Evolutionary conservation across 2,329 filamentous ascomycete genomes (phyloP), one percentile per base, ranked within the genome.

Genomic region (Beauveria medogensis): DNA sequence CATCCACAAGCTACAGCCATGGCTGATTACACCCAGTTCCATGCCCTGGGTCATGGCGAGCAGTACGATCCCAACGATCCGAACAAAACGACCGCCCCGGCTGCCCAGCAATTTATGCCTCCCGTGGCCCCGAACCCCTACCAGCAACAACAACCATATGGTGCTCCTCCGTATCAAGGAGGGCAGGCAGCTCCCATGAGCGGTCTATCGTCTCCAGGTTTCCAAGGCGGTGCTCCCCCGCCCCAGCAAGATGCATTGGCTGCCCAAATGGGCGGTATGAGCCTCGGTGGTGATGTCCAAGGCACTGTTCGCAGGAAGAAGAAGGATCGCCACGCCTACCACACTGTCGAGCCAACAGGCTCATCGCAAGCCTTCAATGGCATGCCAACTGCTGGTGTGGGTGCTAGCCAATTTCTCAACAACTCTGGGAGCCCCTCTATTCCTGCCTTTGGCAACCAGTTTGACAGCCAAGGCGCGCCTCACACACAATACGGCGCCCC

Each of bases 241-340:
- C 69, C 72, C 59, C 75, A 75, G 61, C 81, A 84, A 67, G 75
- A 70, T 60, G 79, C 78, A 18, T 72, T 91, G 63, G 81, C 86
- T 52, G 82, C 85, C 60, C 91, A 95, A 73, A 89, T 96, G 87
- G 87, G 87, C 47, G 86, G 85, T 63, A 84, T 95, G 82, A 86
- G 81, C 46, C 77, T 96, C 66, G 85, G 81, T 40, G 70, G 72
- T 40, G 73, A 65, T 24, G 78, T 81, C 47, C 77, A 79, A 41
- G 72, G 82, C 54, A 77, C 78, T 2, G 75, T 75, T 61, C 81
- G 85, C 72, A 89, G 80, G 74, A 91, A 92, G 81, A 97, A 96
- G 85, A 97, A 96, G 82, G 89, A 97, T 72, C 85, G 91, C 63
- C 93, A 97, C 75, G 93, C 92, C 65, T 90, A 96, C 74, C 93